Evolutionary conservation across 495 filamentous ascomycete species (phyloP).

Genomic region (Astrothelium macrocarpum): DNA sequence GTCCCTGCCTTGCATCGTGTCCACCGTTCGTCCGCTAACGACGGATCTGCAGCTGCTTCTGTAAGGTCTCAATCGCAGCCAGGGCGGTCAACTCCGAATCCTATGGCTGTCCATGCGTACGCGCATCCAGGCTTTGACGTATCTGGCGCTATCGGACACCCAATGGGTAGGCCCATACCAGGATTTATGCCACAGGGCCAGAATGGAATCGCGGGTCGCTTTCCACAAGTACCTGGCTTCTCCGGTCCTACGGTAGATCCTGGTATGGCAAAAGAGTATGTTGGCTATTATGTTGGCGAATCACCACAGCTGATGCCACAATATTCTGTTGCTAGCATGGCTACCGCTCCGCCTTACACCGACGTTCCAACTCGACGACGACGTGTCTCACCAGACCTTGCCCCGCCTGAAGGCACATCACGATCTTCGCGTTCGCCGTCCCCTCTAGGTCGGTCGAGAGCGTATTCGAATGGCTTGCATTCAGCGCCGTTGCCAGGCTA

Average conservation of each 20-base stretch:
- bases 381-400: slow-evolving; percentile 38
- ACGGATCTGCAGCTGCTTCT: slow-evolving; percentile 42
- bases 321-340: slow-evolving; percentile 35
- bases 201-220: slow-evolving; percentile 22
- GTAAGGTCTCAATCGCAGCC: slow-evolving; percentile 59
- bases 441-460: slow-evolving; percentile 28
- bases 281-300: slow-evolving; percentile 51
- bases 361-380: slow-evolving; percentile 42
- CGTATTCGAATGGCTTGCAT: slow-evolving; percentile 22
- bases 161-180: not conserved
- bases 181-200: slow-evolving; percentile 10
- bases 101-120: slow-evolving; percentile 30
- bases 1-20: slow-evolving; percentile 49
- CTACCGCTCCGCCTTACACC: slow-evolving; percentile 39
- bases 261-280: slow-evolving; percentile 46
- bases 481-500: slow-evolving; percentile 11
- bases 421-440: slow-evolving; percentile 32
- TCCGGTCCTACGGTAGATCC: slow-evolving; percentile 35
- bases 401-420: slow-evolving; percentile 27
- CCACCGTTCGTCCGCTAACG: slow-evolving; percentile 47
- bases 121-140: slow-evolving; percentile 22
- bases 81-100: slow-evolving; percentile 44
- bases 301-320: slow-evolving; percentile 49
- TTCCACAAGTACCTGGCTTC: slow-evolving; percentile 9
- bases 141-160: slow-evolving; percentile 12